Evolutionary conservation across 2,329 filamentous ascomycete species (phyloP), one percentile per base, ranked within the genome.

Genomic region (Aspergillus latus): DNA sequence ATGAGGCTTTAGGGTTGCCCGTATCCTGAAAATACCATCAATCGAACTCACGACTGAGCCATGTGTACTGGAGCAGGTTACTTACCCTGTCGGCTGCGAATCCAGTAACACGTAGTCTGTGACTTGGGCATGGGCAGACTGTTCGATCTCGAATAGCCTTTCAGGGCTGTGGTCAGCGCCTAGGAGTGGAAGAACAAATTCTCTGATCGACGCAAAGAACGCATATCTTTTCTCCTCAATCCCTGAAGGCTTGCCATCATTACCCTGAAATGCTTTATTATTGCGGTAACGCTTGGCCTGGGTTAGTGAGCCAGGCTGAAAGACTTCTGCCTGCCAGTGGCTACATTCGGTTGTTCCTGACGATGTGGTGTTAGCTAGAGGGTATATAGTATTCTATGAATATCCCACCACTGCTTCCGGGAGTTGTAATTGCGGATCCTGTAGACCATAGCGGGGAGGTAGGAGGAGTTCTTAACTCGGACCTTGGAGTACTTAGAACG

Each of bases 1-100:
- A 46, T 82, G 81, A 2, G 78, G 74, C 61, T 82, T 82, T 68
- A 82, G 78, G 0, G 64, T 74, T 0, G 82, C 82, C 1, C 65
- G 78, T 10, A 84, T 43, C 11, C 43, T 52, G 21, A 26, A 1
- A 2, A 26, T 36, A 1, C 1, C 6, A 2, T 37, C 42, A 16
- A n/a, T 49, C 36, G 51, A n/a, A 5, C 49, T 39, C 52, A 34
- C 59, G 55, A 40, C 49, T 28, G 8, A n/a, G 5, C 34, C 2
- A 13, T 5, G 5, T 6, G 13, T 3, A 30, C 13, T 6, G 42
- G 11, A 6, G 13, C 29, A 11, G n/a, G n/a, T 42, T 30, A 30
- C 49, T 49, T 49, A 52, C 54, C 54, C 37, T 4, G 5, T 2
- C 3, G 54, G 54, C 15, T 56, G 49, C 10, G 16, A 15, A 2